Evolutionary conservation across 169 alveolate species (phyloP).

Genomic region (Plasmodium knowlesi): DNA sequence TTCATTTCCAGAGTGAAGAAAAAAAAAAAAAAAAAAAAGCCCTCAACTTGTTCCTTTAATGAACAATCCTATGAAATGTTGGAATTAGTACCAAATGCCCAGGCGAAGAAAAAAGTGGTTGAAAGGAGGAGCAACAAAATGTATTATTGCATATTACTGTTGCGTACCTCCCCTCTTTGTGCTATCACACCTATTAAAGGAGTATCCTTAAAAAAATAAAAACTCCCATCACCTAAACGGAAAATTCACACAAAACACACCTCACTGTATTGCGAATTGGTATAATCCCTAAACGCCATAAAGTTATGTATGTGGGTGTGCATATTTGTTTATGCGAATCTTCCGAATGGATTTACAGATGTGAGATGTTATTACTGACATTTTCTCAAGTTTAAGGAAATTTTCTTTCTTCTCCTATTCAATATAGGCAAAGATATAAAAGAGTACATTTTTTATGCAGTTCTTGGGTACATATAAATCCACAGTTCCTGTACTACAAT

Average conservation of each 20-base stretch:
- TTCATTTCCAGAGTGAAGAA: not conserved
- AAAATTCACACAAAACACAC: not conserved
- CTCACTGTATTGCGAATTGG: not conserved
- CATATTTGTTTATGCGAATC: not conserved
- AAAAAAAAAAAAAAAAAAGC: no score
- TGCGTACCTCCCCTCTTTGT: not conserved
- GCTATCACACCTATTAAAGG: not conserved
- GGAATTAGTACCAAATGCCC: not conserved
- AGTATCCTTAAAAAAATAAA: not conserved
- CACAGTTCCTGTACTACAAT: not conserved
- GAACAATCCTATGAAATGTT: not conserved
- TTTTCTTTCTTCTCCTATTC: not conserved
- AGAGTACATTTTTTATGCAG: not conserved
- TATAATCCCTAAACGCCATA: not conserved
- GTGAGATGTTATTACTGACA: not conserved
- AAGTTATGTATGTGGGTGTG: not conserved
- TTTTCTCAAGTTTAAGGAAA: not conserved
- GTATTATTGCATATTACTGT: not conserved
- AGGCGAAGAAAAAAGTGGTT: not conserved
- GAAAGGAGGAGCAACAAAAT: not conserved
- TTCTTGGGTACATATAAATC: not conserved
- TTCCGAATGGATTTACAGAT: not conserved
- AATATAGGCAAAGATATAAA: not conserved
- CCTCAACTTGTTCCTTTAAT: not conserved
- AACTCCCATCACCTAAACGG: not conserved